Base-by-base conservation (phyloP, 768 basidiomycete species). In the Mrakia blollopis region DNA sequence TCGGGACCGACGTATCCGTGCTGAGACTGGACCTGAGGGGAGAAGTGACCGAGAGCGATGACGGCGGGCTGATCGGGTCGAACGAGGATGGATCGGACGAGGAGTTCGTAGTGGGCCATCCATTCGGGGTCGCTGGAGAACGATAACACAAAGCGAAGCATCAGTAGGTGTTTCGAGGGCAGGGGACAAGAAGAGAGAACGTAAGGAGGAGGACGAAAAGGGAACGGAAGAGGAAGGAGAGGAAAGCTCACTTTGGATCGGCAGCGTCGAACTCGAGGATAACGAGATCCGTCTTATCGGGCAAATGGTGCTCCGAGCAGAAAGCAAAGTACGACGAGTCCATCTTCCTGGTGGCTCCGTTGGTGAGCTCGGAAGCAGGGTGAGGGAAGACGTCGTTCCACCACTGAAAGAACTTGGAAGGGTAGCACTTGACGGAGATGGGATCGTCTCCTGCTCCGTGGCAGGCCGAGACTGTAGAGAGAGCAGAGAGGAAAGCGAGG, bases 361-460 rank as follows among this genome's bases (percentile, higher is more conserved):
- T 99, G 37, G 96, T 99, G 80, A 99, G 88, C 83, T 98, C 95
- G 16, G 95, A 94, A 2, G 94, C 95, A 0, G 96, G 96, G 83
- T 99, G 93, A 0, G 96, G 97, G 85, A 99, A 99, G n/a, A 98
- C 89, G 73, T 87, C 88, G 84, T 95, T 93, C 92, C 96, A 97
- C 96, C 97, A 99, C 71, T 90, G 86, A 86, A 98, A 98, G 85
- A 98, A 92, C 73, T 89, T 89, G n/a, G 92, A 90, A 1, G 97
- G 96, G 84, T 98, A 99, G 83, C 96, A 95, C 79, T 84, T 84
- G 0, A 91, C 87, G 0, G 92, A 88, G 75, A 97, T 86, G 6
- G 93, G 93, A 82, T 95, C 92, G 81, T 95, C 91, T 1, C 94
- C 95, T 13, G 94, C 91, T 30, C 95, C 94, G 81, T 95, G 92